These are phyloP conservation scores for Fusarium equiseti DNA, from an alignment of 2,329 filamentous ascomycete species.

Conservation along the genomic window DNA sequence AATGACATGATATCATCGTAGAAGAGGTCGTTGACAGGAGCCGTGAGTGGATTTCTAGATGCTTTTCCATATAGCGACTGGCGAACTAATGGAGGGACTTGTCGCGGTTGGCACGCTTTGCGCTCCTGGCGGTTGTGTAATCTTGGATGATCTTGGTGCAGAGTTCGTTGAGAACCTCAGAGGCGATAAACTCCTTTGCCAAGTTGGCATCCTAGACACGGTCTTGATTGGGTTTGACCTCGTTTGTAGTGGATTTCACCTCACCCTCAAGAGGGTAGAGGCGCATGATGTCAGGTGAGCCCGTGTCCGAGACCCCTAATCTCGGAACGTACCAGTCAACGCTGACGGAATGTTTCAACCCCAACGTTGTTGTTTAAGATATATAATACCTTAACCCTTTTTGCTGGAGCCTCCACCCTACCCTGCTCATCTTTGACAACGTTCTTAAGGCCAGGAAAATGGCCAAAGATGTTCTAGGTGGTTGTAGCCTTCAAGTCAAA, in stretches of 20 bases:
- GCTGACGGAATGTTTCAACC: not conserved
- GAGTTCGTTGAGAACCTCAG: not conserved
- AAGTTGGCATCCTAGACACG: not conserved
- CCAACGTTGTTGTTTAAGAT: not conserved
- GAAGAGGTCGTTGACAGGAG: not conserved
- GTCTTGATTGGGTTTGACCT: not conserved
- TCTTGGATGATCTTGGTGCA: not conserved
- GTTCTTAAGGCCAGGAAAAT: no score
- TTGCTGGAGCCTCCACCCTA: no score
- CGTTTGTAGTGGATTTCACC: not conserved
- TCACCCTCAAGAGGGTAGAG: not conserved
- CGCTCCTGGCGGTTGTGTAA: not conserved
- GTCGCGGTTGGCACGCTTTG: not conserved
- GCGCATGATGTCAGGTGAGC: not conserved
- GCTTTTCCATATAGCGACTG: not conserved
- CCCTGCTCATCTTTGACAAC: no score
- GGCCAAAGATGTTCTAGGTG: no score
- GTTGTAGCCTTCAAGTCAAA: no score
- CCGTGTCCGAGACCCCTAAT: not conserved
- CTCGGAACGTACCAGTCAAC: not conserved
- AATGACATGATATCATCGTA: not conserved
- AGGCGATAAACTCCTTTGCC: not conserved
- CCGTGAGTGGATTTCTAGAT: no score
- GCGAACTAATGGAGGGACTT: not conserved
- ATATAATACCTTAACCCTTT: not conserved